Evolutionary conservation across 176 grass and related monocot species (phyloP).

Genomic region (Juncus inflexus): DNA sequence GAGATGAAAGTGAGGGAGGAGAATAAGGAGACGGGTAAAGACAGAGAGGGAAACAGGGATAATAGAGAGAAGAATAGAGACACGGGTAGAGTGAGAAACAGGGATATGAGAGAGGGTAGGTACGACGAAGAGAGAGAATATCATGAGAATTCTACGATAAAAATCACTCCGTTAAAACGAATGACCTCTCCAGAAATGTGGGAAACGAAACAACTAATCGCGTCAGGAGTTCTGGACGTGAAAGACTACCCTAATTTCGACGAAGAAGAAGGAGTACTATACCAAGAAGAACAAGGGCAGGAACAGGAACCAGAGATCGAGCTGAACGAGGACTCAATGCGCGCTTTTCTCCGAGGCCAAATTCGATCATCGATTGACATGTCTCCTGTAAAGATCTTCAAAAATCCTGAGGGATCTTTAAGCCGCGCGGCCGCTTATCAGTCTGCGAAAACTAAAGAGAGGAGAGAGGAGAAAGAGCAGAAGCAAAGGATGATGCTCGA

Average conservation of each 20-base stretch:
- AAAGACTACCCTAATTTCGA: slow-evolving; percentile 70
- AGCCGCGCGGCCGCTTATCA: slow-evolving; percentile 83
- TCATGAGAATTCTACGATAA: slow-evolving; percentile 11
- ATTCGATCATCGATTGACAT: slow-evolving; percentile 77
- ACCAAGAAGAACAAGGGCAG: slow-evolving; percentile 73
- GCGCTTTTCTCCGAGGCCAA: slow-evolving; percentile 82
- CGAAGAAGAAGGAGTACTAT: slow-evolving; percentile 78
- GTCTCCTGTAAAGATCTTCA: slow-evolving; percentile 94
- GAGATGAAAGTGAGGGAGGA: slow-evolving; percentile 14
- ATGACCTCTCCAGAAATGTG: slow-evolving; percentile 93
- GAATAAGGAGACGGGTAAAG: slow-evolving; percentile 18
- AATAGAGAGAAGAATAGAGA: slow-evolving; percentile 12
- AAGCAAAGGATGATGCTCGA: slow-evolving; percentile 97
- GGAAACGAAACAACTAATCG: slow-evolving; percentile 88
- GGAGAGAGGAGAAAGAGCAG: slow-evolving; percentile 80
- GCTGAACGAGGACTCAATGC: slow-evolving; percentile 77
- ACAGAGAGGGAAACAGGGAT: slow-evolving; percentile 22
- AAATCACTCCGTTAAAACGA: slow-evolving; percentile 42
- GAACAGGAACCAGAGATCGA: slow-evolving; percentile 85
- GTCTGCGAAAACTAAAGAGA: slow-evolving; percentile 80
- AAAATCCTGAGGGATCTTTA: slow-evolving; percentile 90
- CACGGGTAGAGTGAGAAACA: slow-evolving; percentile 4
- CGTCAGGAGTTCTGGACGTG: slow-evolving; percentile 66
- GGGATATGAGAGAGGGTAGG: slow-evolving; percentile 36
- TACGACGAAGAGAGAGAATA: slow-evolving; percentile 37